phyloP scores from a whole-genome alignment of 2,329 filamentous ascomycete genomes.

The Samsoniella hepiali region DNA sequence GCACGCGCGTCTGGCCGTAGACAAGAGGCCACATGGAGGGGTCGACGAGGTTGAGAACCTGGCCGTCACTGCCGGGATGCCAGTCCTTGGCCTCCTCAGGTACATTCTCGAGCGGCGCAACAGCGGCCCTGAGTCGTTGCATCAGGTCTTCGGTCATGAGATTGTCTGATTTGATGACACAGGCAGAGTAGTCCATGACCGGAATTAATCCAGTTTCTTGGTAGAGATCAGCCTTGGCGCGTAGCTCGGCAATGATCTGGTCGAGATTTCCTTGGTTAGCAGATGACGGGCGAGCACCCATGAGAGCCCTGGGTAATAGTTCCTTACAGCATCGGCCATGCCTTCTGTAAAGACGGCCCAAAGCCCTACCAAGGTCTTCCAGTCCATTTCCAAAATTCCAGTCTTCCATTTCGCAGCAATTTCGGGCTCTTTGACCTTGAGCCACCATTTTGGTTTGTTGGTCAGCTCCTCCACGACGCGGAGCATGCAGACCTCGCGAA shows the following conservation, averaged over 20 bases:
- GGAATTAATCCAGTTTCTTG: slow-evolving; percentile 33
- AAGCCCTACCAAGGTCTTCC: slow-evolving; percentile 23
- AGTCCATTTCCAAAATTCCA: slow-evolving; percentile 31
- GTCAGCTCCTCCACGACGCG: slow-evolving; percentile 32
- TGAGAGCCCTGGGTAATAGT: background rate
- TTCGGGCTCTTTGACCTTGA: slow-evolving; percentile 28
- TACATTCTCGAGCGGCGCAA: slow-evolving; percentile 48
- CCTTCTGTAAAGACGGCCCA: slow-evolving; percentile 28
- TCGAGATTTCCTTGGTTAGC: background rate
- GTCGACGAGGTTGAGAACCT: slow-evolving; percentile 61
- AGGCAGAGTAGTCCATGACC: slow-evolving; percentile 32
- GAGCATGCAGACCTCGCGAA: slow-evolving; percentile 35
- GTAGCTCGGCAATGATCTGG: slow-evolving; percentile 34
- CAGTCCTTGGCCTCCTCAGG: slow-evolving; percentile 53
- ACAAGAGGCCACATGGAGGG: slow-evolving; percentile 61
- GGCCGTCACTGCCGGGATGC: slow-evolving; percentile 55
- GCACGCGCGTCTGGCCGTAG: slow-evolving; percentile 44
- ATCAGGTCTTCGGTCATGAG: slow-evolving; percentile 20
- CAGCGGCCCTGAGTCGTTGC: slow-evolving; percentile 40
- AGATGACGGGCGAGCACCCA: background rate
- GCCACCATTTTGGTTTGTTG: slow-evolving; percentile 36
- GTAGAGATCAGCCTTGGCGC: slow-evolving; percentile 31
- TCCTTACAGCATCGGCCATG: slow-evolving; percentile 33
- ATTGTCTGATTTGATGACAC: slow-evolving; percentile 37
- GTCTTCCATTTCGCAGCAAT: slow-evolving; percentile 30